phyloP scores from a whole-genome alignment of 352 stramenopile species.

The Phytopythium kandeliae region DNA sequence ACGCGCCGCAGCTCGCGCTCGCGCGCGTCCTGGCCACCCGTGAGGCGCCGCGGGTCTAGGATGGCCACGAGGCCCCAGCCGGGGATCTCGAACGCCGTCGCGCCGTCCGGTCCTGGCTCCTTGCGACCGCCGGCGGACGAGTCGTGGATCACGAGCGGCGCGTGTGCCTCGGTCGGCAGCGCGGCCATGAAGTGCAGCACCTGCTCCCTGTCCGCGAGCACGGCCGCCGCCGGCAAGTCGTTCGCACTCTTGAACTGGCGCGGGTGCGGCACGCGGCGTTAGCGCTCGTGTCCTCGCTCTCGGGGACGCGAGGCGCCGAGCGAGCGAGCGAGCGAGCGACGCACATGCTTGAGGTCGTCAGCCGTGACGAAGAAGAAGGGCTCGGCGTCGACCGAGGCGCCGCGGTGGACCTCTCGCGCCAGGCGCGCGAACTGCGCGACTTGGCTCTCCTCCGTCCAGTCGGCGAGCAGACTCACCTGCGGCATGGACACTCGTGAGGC shows the following conservation, averaged over 20 bases:
- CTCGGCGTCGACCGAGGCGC: conserved; percentile 14
- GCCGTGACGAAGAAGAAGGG: conserved; percentile 34
- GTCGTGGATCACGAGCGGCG: conserved; percentile 49
- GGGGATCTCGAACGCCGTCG: conserved; percentile 67
- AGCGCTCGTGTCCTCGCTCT: no score
- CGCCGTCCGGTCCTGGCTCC: conserved; percentile 2
- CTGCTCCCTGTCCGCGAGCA: conserved; percentile 68
- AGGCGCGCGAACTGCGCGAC: conserved; percentile 62
- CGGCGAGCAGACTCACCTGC: conserved; percentile 34
- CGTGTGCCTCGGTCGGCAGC: conserved; percentile 36
- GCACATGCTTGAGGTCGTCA: conserved; percentile 66
- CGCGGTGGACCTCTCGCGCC: conserved; percentile 41
- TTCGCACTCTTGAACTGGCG: conserved; percentile 75
- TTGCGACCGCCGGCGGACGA: neutral
- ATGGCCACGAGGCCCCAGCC: conserved; percentile 61
- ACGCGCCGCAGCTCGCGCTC: conserved; percentile 32
- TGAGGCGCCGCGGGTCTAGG: conserved; percentile 29
- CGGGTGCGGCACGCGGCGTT: neutral
- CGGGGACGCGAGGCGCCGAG: no score
- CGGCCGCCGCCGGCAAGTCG: conserved; percentile 56
- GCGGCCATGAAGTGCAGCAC: conserved; percentile 77
- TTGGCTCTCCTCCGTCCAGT: conserved; percentile 68
- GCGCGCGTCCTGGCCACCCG: conserved; percentile 6
- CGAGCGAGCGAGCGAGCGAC: conserved; percentile 5
- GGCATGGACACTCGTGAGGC: no score